phyloP scores from a whole-genome alignment of 208 protist genomes.

The Crithidia sp. region DNA sequence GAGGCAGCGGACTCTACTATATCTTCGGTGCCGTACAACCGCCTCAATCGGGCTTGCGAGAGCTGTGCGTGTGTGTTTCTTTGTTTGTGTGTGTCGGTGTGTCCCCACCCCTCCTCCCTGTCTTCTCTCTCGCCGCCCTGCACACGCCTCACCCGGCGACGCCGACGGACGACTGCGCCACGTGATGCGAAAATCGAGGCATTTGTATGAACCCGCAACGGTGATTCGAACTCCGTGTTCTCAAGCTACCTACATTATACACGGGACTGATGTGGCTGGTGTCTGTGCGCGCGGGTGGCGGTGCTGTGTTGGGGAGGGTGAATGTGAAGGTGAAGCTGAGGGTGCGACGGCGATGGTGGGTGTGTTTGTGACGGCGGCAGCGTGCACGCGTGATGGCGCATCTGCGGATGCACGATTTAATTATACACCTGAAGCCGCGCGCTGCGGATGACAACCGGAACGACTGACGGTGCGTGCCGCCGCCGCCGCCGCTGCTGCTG shows the following conservation, averaged over 20 bases:
- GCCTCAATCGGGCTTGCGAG: constrained; percentile 39
- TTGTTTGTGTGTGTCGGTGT: constrained; percentile 17
- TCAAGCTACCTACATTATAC: constrained; percentile 54
- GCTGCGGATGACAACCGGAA: too few relatives aligned
- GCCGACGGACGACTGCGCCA: not conserved
- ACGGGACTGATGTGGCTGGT: constrained; percentile 40
- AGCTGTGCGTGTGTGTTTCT: constrained; percentile 7
- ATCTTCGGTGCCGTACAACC: constrained; percentile 25
- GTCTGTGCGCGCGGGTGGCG: not conserved
- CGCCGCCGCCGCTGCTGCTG: too few relatives aligned
- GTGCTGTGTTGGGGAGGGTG: too few relatives aligned
- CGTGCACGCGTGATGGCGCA: too few relatives aligned
- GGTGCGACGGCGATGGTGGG: too few relatives aligned
- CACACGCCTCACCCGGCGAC: too few relatives aligned
- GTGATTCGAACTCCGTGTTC: constrained; percentile 61
- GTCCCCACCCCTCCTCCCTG: not conserved
- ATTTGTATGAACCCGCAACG: constrained; percentile 63
- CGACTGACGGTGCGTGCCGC: too few relatives aligned
- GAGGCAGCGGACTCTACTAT: constrained; percentile 36
- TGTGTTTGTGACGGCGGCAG: too few relatives aligned
- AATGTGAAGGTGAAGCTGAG: too few relatives aligned
- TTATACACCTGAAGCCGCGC: too few relatives aligned
- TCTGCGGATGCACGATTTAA: too few relatives aligned
- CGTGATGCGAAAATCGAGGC: constrained; percentile 40
- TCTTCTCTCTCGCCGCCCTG: not conserved